Base-by-base conservation (phyloP, 1,284 basidiomycete genomes). In the Schizophyllum amplum region DNA sequence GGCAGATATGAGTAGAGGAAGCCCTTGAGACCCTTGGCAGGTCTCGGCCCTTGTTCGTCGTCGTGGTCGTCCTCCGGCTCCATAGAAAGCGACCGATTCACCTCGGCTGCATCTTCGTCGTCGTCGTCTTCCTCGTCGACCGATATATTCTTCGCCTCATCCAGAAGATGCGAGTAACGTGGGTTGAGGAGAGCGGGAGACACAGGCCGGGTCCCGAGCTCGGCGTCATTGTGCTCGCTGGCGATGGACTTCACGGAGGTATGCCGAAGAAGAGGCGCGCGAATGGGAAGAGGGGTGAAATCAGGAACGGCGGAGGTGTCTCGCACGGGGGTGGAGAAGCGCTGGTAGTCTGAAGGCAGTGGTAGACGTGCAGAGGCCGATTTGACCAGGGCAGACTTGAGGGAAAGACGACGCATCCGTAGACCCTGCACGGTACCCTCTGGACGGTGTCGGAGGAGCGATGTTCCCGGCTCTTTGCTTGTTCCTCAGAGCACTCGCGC, bases 1-100 rank as follows among this genome's bases (percentile, higher is more conserved):
- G 82, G 81, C n/a, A 85, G 74, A 64, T 84, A 85, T 5, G 83
- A 85, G 62, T 76, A 81, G 51, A 86, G 63, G 64, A 83, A 75
- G 4, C 80, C 79, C 60, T 75, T 82, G 55, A 78, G 67, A 24
- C 73, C 72, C 25, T 67, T 73, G 21, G 72, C 68, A 26, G 77
- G 54, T 51, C 33, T 54, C 24, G 47, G 20, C 20, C 48, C 55
- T 9, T 59, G 55, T 11, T 50, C 47, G 22, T 47, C 54, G n/a
- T 50, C 54, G 11, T 56, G 5, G 11, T 46, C 52, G 33, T 25
- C 15, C 26, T 51, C 60, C 13, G 21, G 46, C 22, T 24, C 54
- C n/a, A 22, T 13, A 9, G 26, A 9, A 4, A 24, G 26, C 17
- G 33, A 33, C 50, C 21, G 42, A 6, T n/a, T 42, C 3, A 42